Conservation (phyloP, 75 land plant species). For the Pinus albicaulis region DNA sequence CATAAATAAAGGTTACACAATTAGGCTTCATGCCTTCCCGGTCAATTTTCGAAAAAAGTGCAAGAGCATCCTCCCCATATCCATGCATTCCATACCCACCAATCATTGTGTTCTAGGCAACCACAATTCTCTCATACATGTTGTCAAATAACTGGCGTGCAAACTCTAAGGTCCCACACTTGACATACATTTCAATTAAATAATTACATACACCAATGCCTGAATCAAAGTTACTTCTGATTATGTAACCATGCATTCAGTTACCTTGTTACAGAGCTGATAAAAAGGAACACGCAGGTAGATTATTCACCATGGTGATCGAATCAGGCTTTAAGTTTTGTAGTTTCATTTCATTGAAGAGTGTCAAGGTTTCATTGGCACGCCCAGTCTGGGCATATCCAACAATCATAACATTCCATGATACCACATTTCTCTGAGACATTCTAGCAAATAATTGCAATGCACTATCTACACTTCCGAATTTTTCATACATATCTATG, state of each 20-base stretch:
- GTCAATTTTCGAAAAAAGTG: constrained; percentile 26
- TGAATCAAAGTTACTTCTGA: constrained; percentile 10
- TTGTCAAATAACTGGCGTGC: constrained; percentile 26
- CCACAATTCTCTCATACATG: neutral
- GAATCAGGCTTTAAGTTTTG: constrained; percentile 21
- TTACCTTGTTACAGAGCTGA: constrained; percentile 17
- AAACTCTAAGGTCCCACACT: constrained; percentile 25
- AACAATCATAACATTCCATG: constrained; percentile 48
- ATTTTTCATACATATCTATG: constrained; percentile 47
- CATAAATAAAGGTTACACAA: constrained; percentile 23
- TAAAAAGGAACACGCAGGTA: constrained; percentile 26
- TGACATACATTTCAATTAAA: constrained; percentile 33
- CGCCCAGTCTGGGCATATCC: constrained; percentile 25
- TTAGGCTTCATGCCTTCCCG: constrained; percentile 21
- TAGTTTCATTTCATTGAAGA: constrained; percentile 31
- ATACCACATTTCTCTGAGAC: constrained; percentile 22
- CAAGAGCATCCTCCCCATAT: constrained; percentile 14
- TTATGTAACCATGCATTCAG: constrained; percentile 24
- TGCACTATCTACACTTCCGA: constrained; percentile 27
- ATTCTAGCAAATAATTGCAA: constrained; percentile 28
- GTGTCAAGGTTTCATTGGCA: constrained; percentile 21
- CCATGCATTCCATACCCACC: constrained; percentile 38
- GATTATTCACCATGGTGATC: constrained; percentile 17
- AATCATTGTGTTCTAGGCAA: constrained; percentile 45
- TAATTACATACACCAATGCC: constrained; percentile 24